These are phyloP conservation scores for Grosmannia clavigera DNA, from an alignment of 2,329 filamentous ascomycete species.

Conservation along the genomic window DNA sequence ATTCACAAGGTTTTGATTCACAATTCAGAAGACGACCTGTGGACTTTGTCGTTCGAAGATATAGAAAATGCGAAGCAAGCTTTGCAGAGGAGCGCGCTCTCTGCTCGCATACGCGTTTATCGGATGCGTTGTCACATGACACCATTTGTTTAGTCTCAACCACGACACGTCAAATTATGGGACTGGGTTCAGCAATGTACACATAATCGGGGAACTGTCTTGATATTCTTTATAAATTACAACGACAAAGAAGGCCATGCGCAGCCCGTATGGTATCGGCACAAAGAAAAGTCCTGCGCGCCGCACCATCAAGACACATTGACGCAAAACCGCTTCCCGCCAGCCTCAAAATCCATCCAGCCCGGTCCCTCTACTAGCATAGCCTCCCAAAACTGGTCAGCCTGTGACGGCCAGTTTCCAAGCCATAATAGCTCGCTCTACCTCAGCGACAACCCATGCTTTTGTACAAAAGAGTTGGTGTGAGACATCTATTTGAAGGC, in stretches of 20 bases:
- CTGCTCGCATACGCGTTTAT: no score
- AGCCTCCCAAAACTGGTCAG: neutral
- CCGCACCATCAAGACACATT: neutral
- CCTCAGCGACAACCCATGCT: slow-evolving; percentile 3
- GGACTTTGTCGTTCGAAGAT: no score
- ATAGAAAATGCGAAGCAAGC: no score
- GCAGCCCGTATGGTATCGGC: neutral
- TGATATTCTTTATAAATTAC: slow-evolving; percentile 48
- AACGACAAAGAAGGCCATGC: slow-evolving; percentile 26
- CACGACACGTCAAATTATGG: no score
- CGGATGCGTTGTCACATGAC: no score
- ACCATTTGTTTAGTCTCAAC: no score
- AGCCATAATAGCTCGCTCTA: neutral
- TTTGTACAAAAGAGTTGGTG: slow-evolving; percentile 16
- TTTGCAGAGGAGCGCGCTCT: no score
- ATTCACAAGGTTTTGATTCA: no score
- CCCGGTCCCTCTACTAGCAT: neutral
- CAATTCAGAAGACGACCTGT: no score
- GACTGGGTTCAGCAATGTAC: slow-evolving; percentile 11
- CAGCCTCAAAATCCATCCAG: neutral
- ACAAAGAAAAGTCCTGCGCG: neutral
- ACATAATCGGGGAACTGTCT: slow-evolving; percentile 37
- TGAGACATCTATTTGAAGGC: slow-evolving; percentile 61
- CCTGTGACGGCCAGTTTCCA: neutral
- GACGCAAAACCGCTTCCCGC: slow-evolving; percentile 16